Evolutionary conservation across 176 grass and related monocot species (phyloP), one percentile per base, ranked within the genome.

Genomic region (Oryza officinalis): DNA sequence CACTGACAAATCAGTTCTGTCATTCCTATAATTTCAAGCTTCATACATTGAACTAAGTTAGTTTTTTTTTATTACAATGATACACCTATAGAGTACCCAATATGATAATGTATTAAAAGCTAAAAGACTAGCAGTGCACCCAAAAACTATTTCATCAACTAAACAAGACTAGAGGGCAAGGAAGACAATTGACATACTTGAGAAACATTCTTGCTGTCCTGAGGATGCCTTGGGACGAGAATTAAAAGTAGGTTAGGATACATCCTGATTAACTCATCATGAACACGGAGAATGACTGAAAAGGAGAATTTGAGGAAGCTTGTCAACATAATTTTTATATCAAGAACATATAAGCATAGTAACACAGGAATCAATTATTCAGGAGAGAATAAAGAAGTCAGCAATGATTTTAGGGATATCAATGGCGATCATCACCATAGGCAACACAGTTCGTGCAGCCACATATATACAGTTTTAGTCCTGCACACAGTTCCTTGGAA

Each of bases 141-240:
- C 38, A 46, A 15, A 26, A 82, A 73, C 32, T 65, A 22, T 12
- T 25, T 80, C 44, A 67, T 74, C 74, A 35, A 81, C 35, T 20
- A 81, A 79, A 79, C 28, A 74, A 18, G 67, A 49, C 27, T 26
- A 23, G 32, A 40, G 1, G 47, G 33, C 38, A 82, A 60, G 14
- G 83, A 86, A 81, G 8, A 45, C 52, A 54, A 13, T 73, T 73
- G 50, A 80, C 93, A 85, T 98, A 95, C 96, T 37, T 75, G 49
- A 67, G 91, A 77, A 88, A 95, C 23, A 78, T 74, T 65, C n/a
- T 88, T 85, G 84, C 80, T 77, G 75, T 92, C 89, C 22, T 63
- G 72, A 85, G 96, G 93, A 92, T 98, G 89, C 63, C 96, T 92
- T 74, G 93, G 87, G 41, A 95, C 91, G 37, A 95, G 86, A 88